Evolutionary conservation across 768 basidiomycete genomes (phyloP), one percentile per base, ranked within the genome.

Genomic region (Leccinum barrowsii): DNA sequence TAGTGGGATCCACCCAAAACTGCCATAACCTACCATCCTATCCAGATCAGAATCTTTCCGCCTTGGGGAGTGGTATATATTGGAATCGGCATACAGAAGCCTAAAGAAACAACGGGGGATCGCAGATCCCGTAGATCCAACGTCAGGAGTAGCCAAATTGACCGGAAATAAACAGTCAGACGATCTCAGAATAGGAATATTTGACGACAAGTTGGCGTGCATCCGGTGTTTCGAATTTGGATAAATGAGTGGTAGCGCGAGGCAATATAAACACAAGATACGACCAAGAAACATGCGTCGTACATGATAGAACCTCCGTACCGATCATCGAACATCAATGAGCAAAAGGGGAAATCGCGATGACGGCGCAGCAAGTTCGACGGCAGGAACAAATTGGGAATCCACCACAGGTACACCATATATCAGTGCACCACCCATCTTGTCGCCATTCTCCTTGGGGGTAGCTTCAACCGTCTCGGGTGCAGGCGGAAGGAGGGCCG

Each of bases 271-370:
- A 63, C 55, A 54, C 50, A 59, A 57, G 42, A 32, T 56, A 52
- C 35, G 49, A 54, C 54, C 32, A 58, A 35, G 42, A 52, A 44
- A 60, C 66, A 62, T 58, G 60, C 57, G 59, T 50, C 59, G 30
- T 57, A 60, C 65, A 59, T 21, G 61, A 59, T 61, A 51, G 59
- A 65, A 59, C 57, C 55, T 54, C 47, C 57, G 35, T 56, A 61
- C 58, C 47, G 42, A 63, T 67, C 62, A 72, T 59, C 67, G 64
- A 55, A 53, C 51, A 55, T 82, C 86, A 57, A 89, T 78, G 57
- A 91, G 77, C 49, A 93, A 73, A 67, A 92, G 75, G 15, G 89
- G 89, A 73, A 93, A 90, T 57, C 91, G 79, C 46, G 87, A 79
- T 42, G 85, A 84, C 17, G 89, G 83, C 62, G 87, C 89, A 21